These are phyloP conservation scores for Salicornia ramosissima DNA, from an alignment of 148 eudicot genomes.

Conservation along the genomic window DNA sequence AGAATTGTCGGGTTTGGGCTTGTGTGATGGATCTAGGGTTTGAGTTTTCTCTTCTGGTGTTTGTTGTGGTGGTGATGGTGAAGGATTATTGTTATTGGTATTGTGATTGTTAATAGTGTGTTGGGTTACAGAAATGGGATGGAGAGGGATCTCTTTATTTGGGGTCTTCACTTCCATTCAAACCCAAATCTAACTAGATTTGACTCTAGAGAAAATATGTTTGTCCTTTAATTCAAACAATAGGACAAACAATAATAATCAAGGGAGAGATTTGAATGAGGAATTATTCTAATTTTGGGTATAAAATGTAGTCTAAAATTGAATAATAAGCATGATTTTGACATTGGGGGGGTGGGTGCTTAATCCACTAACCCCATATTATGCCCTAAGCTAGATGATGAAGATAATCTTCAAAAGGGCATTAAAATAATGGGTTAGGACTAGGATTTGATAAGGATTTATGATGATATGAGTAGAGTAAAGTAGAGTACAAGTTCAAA, in stretches of 20 bases:
- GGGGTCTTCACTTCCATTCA: constrained; percentile 30
- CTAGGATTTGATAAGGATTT: constrained; percentile 6
- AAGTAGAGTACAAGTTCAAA: no score
- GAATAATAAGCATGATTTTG: constrained; percentile 1
- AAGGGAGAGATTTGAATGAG: neutral
- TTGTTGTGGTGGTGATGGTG: constrained; percentile 10
- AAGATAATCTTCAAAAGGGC: neutral
- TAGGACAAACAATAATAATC: constrained; percentile 7
- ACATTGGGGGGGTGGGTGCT: constrained; percentile 19
- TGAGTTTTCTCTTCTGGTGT: constrained; percentile 14
- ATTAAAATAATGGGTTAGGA: constrained; percentile 14
- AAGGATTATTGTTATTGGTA: neutral
- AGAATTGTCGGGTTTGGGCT: neutral
- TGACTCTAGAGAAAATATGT: neutral
- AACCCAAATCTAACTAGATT: neutral
- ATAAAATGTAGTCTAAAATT: neutral
- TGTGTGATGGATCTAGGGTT: constrained; percentile 25
- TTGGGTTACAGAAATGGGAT: constrained; percentile 14
- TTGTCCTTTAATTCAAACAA: neutral
- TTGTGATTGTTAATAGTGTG: no score
- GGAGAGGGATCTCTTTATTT: constrained; percentile 17
- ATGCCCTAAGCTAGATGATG: no score
- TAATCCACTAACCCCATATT: constrained; percentile 20
- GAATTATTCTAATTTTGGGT: neutral
- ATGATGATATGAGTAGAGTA: neutral